Evolutionary conservation across 345 rosid genomes (phyloP), one percentile per base, ranked within the genome.

Genomic region (Iberis pinnata): DNA sequence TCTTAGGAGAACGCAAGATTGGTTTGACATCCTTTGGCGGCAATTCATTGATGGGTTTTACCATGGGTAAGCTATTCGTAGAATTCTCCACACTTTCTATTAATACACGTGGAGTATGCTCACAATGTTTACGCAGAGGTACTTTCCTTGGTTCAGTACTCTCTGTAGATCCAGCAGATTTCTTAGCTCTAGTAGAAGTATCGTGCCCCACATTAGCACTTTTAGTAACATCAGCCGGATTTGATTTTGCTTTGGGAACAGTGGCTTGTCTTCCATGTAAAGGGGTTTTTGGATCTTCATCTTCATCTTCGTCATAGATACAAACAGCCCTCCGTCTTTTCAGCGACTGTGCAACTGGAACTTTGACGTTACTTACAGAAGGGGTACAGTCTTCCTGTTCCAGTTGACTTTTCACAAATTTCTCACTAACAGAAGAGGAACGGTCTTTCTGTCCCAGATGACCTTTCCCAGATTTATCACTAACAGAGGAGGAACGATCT

Each of bases 311-410:
- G 19, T 79, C 92, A 38, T 54, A 79, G 26, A 88, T 75, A 73
- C 95, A 64, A 67, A 93, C 95, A 49, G 89, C 92, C 81, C 95
- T 83, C 18, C 97, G 80, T 58, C 78, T 83, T 76, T 74, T 88
- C 31, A 57, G 48, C 60, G 70, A 3, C 33, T 29, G 86, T 47
- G 67, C 59, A 63, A 61, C 71, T 66, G 54, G 80, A 49, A 61
- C 59, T 54, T 59, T 63, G 65, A 32, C 63, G 6, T 63, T 55
- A 47, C 48, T 43, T 35, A 19, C 53, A 69, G 63, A 55, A 43
- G 77, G 52, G 49, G 49, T 15, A 24, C 54, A 70, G 61, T 66
- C 72, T 69, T 73, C 82, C 62, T 67, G 63, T 42, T 70, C 80
- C 31, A 42, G 47, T 48, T 70, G 56, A 67, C 25, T 53, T 73